Base-by-base conservation (phyloP, 2,329 filamentous ascomycete genomes). In the Didymella glomerata region DNA sequence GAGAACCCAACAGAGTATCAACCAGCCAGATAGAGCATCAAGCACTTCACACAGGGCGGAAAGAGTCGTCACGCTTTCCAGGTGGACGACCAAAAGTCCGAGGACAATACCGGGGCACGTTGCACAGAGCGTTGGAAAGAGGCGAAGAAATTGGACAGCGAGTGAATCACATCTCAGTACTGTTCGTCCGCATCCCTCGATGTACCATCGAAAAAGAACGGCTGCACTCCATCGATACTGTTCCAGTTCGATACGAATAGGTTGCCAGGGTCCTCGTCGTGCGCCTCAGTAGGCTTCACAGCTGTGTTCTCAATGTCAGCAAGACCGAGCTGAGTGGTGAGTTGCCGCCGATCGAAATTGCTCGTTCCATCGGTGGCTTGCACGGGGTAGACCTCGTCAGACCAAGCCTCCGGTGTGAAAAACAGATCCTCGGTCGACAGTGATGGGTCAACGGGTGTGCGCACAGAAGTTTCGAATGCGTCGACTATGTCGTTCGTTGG, bases 181-280 rank as follows among this genome's bases (percentile, higher is more conserved):
- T n/a, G 34, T 8, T 36, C 34, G 16, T 1, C 4, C n/a, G n/a
- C n/a, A n/a, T n/a, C n/a, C n/a, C n/a, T n/a, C n/a, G n/a, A 36
- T 28, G 14, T 18, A 2, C 9, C 16, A 4, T 46, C 41, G 32
- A 47, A 50, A 9, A 36, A 52, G 32, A 56, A 51, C 9, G 8
- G 20, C 40, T 45, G 46, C 25, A 51, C 57, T 3, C 51, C 51
- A 1, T 25, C 11, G 8, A 51, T 47, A 2, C 16, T 28, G 7
- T 48, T 48, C 57, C 57, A 60, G 10, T 28, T 9, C 8, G 41
- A 18, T 18, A 44, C 46, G 5, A 60, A 60, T 2, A 36, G 30
- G 2, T 16, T 2, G 0, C 7, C 16, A 13, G 28, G 14, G 3
- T 42, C 32, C 4, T 20, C 22, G 1, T 36, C 16, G 16, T 32